Conservation (phyloP, 139 green algal species). For the Auxenochlorella protothecoides region DNA sequence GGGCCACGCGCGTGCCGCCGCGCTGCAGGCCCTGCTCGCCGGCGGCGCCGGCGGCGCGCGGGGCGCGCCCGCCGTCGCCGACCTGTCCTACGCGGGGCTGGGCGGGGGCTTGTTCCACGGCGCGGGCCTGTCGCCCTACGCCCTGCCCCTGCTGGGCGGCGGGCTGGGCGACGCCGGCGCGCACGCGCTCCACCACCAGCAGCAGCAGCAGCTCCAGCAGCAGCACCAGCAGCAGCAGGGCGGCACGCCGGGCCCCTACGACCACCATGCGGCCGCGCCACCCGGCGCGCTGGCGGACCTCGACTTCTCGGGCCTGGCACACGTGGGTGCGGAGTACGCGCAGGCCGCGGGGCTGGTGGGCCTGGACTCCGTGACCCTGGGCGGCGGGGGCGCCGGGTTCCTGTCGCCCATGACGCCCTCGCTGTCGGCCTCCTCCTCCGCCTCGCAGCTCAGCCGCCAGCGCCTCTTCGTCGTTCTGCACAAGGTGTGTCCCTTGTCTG, state of each 20-base stretch:
- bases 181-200: too few relatives aligned
- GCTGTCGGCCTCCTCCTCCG: not conserved
- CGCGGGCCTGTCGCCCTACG: not conserved
- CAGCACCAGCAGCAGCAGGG: too few relatives aligned
- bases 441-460: conserved; percentile 39
- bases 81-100: not conserved
- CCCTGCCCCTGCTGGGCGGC: not conserved
- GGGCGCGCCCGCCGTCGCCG: conserved; percentile 10
- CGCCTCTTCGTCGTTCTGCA: conserved; percentile 80
- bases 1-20: not conserved
- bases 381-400: not conserved
- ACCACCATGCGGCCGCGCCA: too few relatives aligned
- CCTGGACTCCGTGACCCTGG: conserved; percentile 1
- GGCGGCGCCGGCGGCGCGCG: conserved; percentile 13
- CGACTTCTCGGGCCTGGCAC: too few relatives aligned
- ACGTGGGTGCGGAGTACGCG: too few relatives aligned
- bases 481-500: conserved; percentile 36
- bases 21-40: not conserved
- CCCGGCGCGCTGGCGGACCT: too few relatives aligned
- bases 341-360: conserved; percentile 2
- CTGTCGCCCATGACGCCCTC: conserved; percentile 1
- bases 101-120: not conserved
- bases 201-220: too few relatives aligned
- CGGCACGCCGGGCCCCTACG: too few relatives aligned
- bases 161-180: not conserved